These are phyloP conservation scores for Grammothele lineata DNA, from an alignment of 768 basidiomycete genomes.

Conservation along the genomic window DNA sequence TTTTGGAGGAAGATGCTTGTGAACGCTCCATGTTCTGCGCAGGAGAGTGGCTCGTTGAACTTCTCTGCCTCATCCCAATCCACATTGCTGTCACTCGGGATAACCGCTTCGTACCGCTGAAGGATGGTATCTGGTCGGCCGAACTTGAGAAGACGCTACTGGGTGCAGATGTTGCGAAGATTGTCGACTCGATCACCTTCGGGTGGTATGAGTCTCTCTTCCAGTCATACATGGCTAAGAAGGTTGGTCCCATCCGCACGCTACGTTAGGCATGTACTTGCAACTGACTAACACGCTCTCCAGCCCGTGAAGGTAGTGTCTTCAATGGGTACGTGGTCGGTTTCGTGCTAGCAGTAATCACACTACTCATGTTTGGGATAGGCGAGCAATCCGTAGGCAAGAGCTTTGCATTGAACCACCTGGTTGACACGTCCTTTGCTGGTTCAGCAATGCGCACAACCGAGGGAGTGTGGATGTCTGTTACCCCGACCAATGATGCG, in stretches of 20 bases:
- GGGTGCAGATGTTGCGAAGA: constrained; percentile 54
- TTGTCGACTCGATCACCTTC: constrained; percentile 51
- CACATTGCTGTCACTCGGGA: constrained; percentile 57
- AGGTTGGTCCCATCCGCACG: constrained; percentile 31
- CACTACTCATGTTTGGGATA: constrained; percentile 12
- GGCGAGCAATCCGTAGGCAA: constrained; percentile 66
- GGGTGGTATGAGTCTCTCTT: constrained; percentile 67
- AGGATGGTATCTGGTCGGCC: constrained; percentile 50
- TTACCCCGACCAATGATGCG: constrained; percentile 51
- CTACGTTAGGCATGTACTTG: too few relatives aligned
- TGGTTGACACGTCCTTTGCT: constrained; percentile 61
- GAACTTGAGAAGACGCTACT: constrained; percentile 49
- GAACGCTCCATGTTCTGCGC: constrained; percentile 37
- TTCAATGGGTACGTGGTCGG: constrained; percentile 46
- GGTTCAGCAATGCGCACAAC: constrained; percentile 64
- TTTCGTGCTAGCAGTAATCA: neutral
- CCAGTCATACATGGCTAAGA: constrained; percentile 56
- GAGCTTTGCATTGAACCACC: constrained; percentile 54
- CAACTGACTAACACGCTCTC: too few relatives aligned
- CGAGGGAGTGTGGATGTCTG: constrained; percentile 67
- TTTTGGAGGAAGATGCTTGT: constrained; percentile 17
- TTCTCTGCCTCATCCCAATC: constrained; percentile 60
- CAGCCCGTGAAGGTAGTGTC: constrained; percentile 63
- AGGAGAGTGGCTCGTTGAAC: constrained; percentile 61
- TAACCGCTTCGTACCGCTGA: constrained; percentile 58